Percentiles rank a stretch among this genome's conserved stretches.
Evolutionary conservation across 352 stramenopile genomes (phyloP).

Genomic region (Phytophthora pistaciae): DNA sequence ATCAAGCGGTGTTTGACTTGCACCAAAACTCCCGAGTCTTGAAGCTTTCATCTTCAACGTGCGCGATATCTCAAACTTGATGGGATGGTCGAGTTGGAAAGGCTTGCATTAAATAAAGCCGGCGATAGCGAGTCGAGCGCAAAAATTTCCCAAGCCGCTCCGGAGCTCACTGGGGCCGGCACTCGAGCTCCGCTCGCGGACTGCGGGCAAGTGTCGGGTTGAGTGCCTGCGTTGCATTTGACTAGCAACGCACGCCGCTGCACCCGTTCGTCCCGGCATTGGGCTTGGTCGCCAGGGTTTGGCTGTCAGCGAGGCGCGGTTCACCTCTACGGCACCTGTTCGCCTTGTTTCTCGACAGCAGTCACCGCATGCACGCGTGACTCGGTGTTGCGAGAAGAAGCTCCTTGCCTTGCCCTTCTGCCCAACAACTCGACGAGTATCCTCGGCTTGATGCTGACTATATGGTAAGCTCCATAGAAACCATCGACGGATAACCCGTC

Average conservation of each 20-base stretch:
- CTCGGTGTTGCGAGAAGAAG: slow-evolving; percentile 9
- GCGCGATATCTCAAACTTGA: background rate
- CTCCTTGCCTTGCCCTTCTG: background rate
- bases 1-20: background rate
- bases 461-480: background rate
- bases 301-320: slow-evolving; percentile 11
- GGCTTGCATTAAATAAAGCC: background rate
- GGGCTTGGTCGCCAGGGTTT: slow-evolving; percentile 24
- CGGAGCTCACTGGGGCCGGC: background rate
- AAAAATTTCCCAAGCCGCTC: background rate
- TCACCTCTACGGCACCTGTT: slow-evolving; percentile 9
- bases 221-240: background rate
- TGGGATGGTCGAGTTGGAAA: background rate
- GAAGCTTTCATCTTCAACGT: background rate
- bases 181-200: background rate
- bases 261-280: slow-evolving; percentile 16
- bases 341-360: slow-evolving; percentile 20
- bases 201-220: too few relatives aligned
- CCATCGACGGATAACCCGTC: background rate
- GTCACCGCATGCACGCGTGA: background rate
- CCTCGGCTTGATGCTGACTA: background rate
- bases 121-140: background rate
- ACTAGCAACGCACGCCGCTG: background rate
- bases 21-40: background rate
- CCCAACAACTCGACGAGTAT: slow-evolving; percentile 11